phyloP scores from a whole-genome alignment of 106 monocot genomes.

The Allium sativum region DNA sequence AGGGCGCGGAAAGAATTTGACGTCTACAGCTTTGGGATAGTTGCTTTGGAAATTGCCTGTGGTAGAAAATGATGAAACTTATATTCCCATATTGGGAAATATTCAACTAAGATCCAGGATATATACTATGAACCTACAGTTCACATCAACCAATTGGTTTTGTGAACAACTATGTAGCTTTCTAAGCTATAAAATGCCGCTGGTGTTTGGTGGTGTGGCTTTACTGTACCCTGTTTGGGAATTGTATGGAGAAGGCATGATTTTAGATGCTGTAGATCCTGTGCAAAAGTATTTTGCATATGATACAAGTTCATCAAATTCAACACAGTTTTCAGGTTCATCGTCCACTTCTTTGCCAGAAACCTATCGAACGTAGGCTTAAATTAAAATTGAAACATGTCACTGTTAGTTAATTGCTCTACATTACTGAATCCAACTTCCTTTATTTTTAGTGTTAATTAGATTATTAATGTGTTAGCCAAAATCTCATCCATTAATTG shows the following conservation, averaged over 20 bases:
- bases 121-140: too few species aligned
- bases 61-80: slow-evolving; percentile 12
- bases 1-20: slow-evolving; percentile 16
- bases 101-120: too few species aligned
- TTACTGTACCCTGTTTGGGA: slow-evolving; percentile 20
- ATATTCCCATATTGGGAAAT: too few species aligned
- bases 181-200: too few species aligned
- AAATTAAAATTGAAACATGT: not conserved
- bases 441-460: too few species aligned
- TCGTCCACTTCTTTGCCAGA: not conserved
- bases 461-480: too few species aligned
- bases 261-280: slow-evolving; percentile 6
- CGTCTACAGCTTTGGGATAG: slow-evolving; percentile 18
- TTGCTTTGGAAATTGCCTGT: slow-evolving; percentile 16
- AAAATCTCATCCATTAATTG: too few species aligned
- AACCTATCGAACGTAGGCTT: not conserved
- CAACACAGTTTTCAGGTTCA: not conserved
- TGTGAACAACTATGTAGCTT: too few species aligned
- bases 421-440: too few species aligned
- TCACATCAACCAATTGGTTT: too few species aligned
- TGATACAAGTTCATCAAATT: not conserved
- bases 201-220: not conserved
- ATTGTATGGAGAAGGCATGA: slow-evolving; percentile 7
- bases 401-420: too few species aligned
- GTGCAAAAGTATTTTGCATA: not conserved